Conservation (phyloP, 2,329 filamentous ascomycete genomes). For the Trichoderma semiorbis region DNA sequence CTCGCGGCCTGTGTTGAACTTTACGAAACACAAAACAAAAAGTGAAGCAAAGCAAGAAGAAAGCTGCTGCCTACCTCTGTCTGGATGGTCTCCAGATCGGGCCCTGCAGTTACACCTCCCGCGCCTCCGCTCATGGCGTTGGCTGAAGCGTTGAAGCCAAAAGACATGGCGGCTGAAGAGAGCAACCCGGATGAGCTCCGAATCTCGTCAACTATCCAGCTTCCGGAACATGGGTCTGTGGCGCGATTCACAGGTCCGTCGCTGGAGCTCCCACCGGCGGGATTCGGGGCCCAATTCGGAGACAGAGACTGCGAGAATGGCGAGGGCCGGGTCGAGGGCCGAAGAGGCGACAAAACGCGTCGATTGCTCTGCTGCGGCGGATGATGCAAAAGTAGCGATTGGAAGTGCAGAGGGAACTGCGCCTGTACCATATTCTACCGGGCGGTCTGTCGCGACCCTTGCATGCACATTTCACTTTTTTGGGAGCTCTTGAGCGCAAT, state of each 20-base stretch:
- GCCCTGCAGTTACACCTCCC: slow-evolving; percentile 46
- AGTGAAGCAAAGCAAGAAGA: not conserved
- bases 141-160: slow-evolving; percentile 54
- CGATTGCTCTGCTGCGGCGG: not conserved
- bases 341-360: not conserved
- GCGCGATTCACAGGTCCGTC: not conserved
- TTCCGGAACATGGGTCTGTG: slow-evolving; percentile 10
- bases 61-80: slow-evolving; percentile 60
- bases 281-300: not conserved
- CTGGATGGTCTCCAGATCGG: slow-evolving; percentile 71
- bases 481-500: slow-evolving; percentile 20
- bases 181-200: slow-evolving; percentile 10
- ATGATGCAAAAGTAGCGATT: not conserved
- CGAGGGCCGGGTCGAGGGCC: not conserved
- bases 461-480: slow-evolving; percentile 23
- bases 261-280: slow-evolving; percentile 9
- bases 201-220: slow-evolving; percentile 5
- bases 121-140: slow-evolving; percentile 43
- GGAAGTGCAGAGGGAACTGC: slow-evolving; percentile 11
- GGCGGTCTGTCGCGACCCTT: slow-evolving; percentile 19
- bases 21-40: not conserved
- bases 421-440: slow-evolving; percentile 8
- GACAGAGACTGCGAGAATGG: not conserved
- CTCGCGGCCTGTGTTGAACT: not conserved
- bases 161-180: slow-evolving; percentile 52